phyloP scores from a whole-genome alignment of 2,329 filamentous ascomycete species.

The Claviceps digitariae region DNA sequence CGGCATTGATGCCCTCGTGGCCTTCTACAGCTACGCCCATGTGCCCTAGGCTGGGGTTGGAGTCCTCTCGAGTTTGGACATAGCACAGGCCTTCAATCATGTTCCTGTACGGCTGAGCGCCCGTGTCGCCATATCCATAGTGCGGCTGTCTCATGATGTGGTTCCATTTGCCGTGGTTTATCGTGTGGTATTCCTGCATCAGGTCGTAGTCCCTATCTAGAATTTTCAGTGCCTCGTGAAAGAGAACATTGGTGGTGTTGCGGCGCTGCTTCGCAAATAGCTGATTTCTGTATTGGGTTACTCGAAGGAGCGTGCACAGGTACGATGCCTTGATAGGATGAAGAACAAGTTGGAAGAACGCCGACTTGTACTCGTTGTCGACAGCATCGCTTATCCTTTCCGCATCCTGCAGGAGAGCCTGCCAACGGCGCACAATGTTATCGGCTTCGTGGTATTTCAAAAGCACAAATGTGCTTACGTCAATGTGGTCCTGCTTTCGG shows the following conservation, averaged over 20 bases:
- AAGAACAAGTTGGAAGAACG: slow-evolving; percentile 47
- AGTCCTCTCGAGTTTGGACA: slow-evolving; percentile 35
- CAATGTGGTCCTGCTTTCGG: slow-evolving; percentile 47
- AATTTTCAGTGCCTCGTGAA: slow-evolving; percentile 30
- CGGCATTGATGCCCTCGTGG: slow-evolving; percentile 20
- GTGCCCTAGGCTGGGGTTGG: slow-evolving; percentile 29
- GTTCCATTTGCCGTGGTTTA: slow-evolving; percentile 41
- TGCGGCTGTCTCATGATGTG: slow-evolving; percentile 38
- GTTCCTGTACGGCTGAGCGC: slow-evolving; percentile 32
- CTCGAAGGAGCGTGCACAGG: slow-evolving; percentile 36
- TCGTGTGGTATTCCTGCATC: slow-evolving; percentile 35
- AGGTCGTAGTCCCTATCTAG: slow-evolving; percentile 39
- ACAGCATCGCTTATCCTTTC: slow-evolving; percentile 31
- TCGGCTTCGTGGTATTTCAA: slow-evolving; percentile 49
- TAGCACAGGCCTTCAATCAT: slow-evolving; percentile 41
- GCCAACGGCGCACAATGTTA: slow-evolving; percentile 37
- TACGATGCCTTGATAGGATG: slow-evolving; percentile 45
- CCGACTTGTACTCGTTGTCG: slow-evolving; percentile 28
- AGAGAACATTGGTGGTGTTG: slow-evolving; percentile 38
- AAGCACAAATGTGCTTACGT: slow-evolving; percentile 40
- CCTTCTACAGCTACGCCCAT: slow-evolving; percentile 21
- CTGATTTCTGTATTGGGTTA: slow-evolving; percentile 34
- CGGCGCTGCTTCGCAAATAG: slow-evolving; percentile 42
- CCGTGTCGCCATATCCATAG: slow-evolving; percentile 26
- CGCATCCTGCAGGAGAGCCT: slow-evolving; percentile 29